Percentiles rank a stretch among this genome's conserved stretches.
phyloP scores from a whole-genome alignment of 208 protist species.

The Leishmania tropica region DNA sequence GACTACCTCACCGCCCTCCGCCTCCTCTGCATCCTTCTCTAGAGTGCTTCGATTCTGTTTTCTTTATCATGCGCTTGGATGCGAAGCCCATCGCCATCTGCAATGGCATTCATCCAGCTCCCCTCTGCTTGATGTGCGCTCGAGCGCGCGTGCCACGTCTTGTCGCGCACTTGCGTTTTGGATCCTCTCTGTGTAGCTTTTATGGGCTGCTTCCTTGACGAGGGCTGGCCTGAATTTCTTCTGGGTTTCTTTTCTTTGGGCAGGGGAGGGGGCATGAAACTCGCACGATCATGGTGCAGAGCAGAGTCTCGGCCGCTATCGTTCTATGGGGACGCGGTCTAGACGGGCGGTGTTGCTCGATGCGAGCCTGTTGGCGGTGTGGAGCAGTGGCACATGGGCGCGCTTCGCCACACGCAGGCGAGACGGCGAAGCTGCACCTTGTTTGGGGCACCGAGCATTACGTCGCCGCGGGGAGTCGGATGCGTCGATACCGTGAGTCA shows the following conservation, averaged over 20 bases:
- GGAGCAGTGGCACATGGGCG: background rate
- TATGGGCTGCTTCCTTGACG: background rate
- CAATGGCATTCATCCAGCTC: background rate
- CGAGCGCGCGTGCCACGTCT: background rate
- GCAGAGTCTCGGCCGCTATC: background rate
- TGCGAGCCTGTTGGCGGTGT: background rate
- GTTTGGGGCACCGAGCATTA: background rate
- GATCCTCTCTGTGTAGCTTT: background rate
- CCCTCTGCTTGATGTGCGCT: background rate
- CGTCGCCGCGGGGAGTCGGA: constrained; percentile 10
- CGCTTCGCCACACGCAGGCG: background rate
- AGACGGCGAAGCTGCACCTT: background rate
- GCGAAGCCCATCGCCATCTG: background rate
- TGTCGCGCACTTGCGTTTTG: background rate
- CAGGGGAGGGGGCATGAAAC: too few species aligned
- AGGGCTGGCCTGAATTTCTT: background rate
- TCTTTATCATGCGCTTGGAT: background rate
- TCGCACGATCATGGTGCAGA: background rate
- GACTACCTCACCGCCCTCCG: background rate
- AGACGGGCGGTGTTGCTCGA: background rate
- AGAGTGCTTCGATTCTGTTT: too few species aligned
- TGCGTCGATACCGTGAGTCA: constrained; percentile 19
- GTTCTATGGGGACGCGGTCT: background rate
- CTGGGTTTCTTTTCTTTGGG: background rate
- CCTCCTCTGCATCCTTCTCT: background rate